Evolutionary conservation across 495 filamentous ascomycete species (phyloP).

Genomic region (Xylaria castorea): DNA sequence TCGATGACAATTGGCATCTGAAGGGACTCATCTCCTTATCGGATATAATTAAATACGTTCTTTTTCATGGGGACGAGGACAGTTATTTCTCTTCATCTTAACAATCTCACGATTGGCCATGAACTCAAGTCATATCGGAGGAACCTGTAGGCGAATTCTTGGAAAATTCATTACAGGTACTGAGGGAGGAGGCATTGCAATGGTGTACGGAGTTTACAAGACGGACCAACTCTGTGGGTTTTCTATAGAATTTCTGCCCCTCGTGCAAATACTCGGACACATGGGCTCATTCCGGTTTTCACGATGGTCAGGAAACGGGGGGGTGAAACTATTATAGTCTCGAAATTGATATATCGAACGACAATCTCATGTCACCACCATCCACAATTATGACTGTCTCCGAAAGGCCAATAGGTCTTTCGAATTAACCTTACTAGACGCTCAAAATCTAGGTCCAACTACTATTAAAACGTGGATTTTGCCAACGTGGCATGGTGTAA

Average conservation of each 20-base stretch:
- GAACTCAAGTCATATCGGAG: slow-evolving; percentile 5
- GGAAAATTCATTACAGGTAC: slow-evolving; percentile 15
- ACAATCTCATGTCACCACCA: slow-evolving; percentile 23
- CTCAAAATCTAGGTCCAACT: not conserved
- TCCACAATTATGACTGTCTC: not conserved
- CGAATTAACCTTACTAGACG: not conserved
- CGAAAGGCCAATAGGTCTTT: not conserved
- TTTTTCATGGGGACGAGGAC: slow-evolving; percentile 82
- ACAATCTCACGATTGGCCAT: slow-evolving; percentile 35
- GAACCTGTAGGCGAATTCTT: not conserved
- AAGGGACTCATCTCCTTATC: slow-evolving; percentile 92
- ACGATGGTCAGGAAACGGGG: slow-evolving; percentile 17
- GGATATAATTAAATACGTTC: slow-evolving; percentile 94
- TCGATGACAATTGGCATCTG: slow-evolving; percentile 84
- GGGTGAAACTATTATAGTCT: slow-evolving; percentile 24
- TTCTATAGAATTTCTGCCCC: slow-evolving; percentile 24
- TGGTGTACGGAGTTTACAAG: slow-evolving; percentile 44
- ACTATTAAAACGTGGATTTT: not conserved
- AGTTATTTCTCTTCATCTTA: slow-evolving; percentile 45
- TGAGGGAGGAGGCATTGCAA: slow-evolving; percentile 35
- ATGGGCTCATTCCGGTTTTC: slow-evolving; percentile 19
- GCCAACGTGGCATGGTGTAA: not conserved
- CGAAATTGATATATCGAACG: slow-evolving; percentile 24
- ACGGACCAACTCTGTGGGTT: slow-evolving; percentile 29
- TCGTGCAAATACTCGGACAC: slow-evolving; percentile 10